Percentiles rank a stretch among this genome's conserved stretches.
Evolutionary conservation across 2,329 filamentous ascomycete species (phyloP).

Genomic region (Ambrosiella cleistominuta): DNA sequence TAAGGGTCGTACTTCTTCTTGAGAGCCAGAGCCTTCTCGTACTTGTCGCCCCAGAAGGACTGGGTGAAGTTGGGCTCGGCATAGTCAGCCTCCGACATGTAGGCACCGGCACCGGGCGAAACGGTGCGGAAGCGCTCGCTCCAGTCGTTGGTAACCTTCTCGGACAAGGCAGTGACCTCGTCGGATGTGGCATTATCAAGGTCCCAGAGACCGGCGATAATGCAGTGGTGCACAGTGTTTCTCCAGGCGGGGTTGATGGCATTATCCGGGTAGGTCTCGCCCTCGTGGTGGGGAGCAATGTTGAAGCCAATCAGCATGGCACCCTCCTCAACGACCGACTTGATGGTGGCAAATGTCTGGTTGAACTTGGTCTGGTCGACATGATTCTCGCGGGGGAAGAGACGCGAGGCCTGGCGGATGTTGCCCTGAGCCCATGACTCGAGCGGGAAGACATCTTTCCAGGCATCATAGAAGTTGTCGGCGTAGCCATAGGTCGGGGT

Average conservation of each 20-base stretch:
- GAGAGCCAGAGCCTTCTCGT: constrained; percentile 23
- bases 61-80: constrained; percentile 28
- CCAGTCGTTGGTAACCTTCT: constrained; percentile 15
- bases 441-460: constrained; percentile 16
- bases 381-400: constrained; percentile 19
- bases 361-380: constrained; percentile 16
- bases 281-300: constrained; percentile 17
- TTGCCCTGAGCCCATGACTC: constrained; percentile 11
- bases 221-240: constrained; percentile 20
- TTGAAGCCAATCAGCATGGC: constrained; percentile 21
- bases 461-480: constrained; percentile 19
- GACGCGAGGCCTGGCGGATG: constrained; percentile 17
- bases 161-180: constrained; percentile 7
- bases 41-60: constrained; percentile 31
- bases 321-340: constrained; percentile 21
- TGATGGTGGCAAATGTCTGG: constrained; percentile 18
- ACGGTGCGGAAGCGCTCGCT: constrained; percentile 18
- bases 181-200: background rate
- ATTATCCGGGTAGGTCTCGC: constrained; percentile 18
- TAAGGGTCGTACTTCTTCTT: constrained; percentile 32
- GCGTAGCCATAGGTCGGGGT: constrained; percentile 15
- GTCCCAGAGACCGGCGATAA: constrained; percentile 16
- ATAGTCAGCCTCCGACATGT: constrained; percentile 35
- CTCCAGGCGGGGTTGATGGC: constrained; percentile 29
- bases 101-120: constrained; percentile 27